Conservation (phyloP, 192 early-diverging fungal genomes). For the Diversispora epigaea region DNA sequence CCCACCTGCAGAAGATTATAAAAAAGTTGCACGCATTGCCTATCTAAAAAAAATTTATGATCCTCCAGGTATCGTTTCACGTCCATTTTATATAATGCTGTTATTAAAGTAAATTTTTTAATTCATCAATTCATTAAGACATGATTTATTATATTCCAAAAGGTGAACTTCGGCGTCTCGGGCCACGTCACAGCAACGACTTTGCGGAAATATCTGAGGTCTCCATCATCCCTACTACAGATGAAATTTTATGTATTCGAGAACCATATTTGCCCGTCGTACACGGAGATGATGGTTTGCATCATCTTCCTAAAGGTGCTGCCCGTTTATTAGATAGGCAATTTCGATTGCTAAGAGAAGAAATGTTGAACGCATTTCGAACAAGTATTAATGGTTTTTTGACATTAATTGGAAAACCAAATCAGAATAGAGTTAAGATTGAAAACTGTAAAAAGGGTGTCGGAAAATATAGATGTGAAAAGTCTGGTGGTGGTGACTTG, state of each 20-base stretch:
- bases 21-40: not conserved
- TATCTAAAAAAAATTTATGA: not conserved
- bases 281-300: constrained; percentile 38
- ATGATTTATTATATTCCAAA: not conserved
- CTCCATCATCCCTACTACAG: constrained; percentile 52
- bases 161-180: constrained; percentile 36
- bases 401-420: not conserved
- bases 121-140: too few species aligned
- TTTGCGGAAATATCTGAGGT: constrained; percentile 43
- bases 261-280: constrained; percentile 50
- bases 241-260: constrained; percentile 44
- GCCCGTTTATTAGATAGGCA: constrained; percentile 55
- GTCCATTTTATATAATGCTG: not conserved
- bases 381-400: constrained; percentile 34
- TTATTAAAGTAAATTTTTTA: too few species aligned
- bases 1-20: too few species aligned
- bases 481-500: constrained; percentile 34
- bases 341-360: constrained; percentile 61
- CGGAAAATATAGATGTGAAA: constrained; percentile 18
- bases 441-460: constrained; percentile 31
- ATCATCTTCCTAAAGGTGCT: constrained; percentile 49
- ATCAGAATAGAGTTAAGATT: constrained; percentile 22
- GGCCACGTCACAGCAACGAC: constrained; percentile 60
- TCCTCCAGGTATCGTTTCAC: not conserved
- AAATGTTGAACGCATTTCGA: constrained; percentile 49